A percentile compares a stretch with the other conserved stretches of the same genome.
Conservation (phyloP, 768 basidiomycete genomes). For the Serendipita vermifera region DNA sequence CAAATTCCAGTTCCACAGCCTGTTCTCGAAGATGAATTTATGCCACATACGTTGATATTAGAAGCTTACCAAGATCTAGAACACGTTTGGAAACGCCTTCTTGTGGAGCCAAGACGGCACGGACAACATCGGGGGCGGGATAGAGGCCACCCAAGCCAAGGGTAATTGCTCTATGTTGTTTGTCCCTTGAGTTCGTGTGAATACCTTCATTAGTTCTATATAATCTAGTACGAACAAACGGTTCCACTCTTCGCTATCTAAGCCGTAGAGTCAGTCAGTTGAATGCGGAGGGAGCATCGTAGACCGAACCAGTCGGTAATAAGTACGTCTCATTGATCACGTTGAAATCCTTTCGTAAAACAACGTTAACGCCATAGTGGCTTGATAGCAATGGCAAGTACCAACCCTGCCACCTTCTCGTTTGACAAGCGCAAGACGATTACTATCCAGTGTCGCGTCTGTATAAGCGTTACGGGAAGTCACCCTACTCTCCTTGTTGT, state of each 20-base stretch:
- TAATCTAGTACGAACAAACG: neutral
- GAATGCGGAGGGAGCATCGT: neutral
- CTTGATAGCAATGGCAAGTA: neutral
- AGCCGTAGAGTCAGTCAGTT: neutral
- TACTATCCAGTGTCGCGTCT: neutral
- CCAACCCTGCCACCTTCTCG: neutral
- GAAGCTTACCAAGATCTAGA: neutral
- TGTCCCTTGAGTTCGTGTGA: neutral
- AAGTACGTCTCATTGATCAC: constrained; percentile 5
- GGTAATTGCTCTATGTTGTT: neutral
- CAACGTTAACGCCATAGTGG: neutral
- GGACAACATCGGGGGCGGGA: neutral
- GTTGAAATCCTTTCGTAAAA: neutral
- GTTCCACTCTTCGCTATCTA: constrained; percentile 1
- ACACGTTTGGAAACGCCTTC: neutral
- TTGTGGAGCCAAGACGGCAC: neutral
- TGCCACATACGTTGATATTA: too few relatives aligned
- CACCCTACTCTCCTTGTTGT: neutral
- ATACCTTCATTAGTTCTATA: neutral
- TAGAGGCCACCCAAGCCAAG: neutral
- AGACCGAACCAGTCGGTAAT: neutral
- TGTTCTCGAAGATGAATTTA: neutral
- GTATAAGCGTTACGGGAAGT: neutral
- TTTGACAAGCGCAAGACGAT: neutral
- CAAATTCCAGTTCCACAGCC: constrained; percentile 4